Percentiles rank a stretch among this genome's conserved stretches.
These are phyloP conservation scores for Guadua angustifolia DNA, from an alignment of 176 grass and related monocot genomes.

Conservation along the genomic window DNA sequence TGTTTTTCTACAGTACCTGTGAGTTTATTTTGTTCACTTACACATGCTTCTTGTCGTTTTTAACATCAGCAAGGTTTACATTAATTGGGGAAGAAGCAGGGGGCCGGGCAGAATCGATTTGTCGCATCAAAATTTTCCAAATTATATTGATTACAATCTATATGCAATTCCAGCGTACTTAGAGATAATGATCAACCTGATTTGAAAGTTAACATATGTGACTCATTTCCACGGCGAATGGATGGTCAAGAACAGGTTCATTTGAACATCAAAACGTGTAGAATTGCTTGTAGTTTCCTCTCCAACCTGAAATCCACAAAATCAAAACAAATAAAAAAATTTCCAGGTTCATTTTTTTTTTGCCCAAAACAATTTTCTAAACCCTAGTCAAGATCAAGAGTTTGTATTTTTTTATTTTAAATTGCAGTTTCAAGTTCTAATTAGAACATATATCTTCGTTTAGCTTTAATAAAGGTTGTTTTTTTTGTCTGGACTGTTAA, in stretches of 20 bases:
- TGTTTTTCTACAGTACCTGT: not conserved
- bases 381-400: too few species aligned
- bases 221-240: not conserved
- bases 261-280: too few species aligned
- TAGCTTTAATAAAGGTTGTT: not conserved
- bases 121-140: not conserved
- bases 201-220: not conserved
- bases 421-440: not conserved
- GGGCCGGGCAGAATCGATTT: not conserved
- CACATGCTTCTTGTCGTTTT: not conserved
- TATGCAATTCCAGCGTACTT: not conserved
- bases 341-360: too few species aligned
- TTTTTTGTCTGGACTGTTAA: too few species aligned
- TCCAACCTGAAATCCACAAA: too few species aligned
- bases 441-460: not conserved
- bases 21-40: not conserved
- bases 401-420: too few species aligned
- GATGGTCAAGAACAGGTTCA: too few species aligned
- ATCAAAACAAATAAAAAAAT: too few species aligned
- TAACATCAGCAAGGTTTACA: not conserved
- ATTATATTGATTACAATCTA: not conserved
- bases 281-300: too few species aligned
- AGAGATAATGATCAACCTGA: not conserved
- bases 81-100: not conserved
- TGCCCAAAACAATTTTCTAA: too few species aligned